These are phyloP conservation scores for Pezicula radicicola DNA, from an alignment of 2,329 filamentous ascomycete species.

Conservation along the genomic window DNA sequence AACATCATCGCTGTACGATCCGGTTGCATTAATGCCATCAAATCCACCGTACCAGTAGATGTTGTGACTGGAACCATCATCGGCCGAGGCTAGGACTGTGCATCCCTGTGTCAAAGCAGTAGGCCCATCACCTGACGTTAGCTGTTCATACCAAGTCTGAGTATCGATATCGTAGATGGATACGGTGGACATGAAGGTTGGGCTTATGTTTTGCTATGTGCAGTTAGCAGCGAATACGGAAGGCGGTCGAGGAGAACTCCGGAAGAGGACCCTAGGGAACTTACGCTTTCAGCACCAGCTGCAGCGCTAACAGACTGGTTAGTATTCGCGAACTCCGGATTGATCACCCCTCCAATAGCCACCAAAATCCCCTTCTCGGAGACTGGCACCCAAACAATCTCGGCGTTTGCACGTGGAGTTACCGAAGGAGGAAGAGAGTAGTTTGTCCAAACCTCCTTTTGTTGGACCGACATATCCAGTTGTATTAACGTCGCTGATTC, in stretches of 20 bases:
- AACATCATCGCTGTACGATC: constrained; percentile 63
- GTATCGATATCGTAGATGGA: constrained; percentile 71
- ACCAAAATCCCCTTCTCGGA: constrained; percentile 74
- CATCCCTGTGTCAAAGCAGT: constrained; percentile 67
- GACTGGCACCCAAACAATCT: constrained; percentile 72
- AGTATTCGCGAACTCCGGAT: constrained; percentile 44
- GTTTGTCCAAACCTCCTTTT: constrained; percentile 52
- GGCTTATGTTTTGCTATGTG: constrained; percentile 56
- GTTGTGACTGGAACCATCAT: constrained; percentile 72
- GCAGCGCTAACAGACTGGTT: constrained; percentile 16
- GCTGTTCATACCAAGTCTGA: constrained; percentile 70
- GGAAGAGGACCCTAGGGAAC: background rate
- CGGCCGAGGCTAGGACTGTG: constrained; percentile 61
- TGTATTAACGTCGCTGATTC: constrained; percentile 54
- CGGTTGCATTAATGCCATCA: constrained; percentile 39
- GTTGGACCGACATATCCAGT: constrained; percentile 52
- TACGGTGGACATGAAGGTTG: constrained; percentile 64
- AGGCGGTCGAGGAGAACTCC: background rate
- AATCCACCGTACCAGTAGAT: constrained; percentile 76
- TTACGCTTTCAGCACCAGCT: constrained; percentile 35
- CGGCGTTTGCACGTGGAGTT: constrained; percentile 54
- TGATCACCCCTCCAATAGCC: constrained; percentile 68
- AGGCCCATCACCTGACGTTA: constrained; percentile 59
- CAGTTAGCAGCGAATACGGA: background rate
- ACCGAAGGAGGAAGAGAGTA: constrained; percentile 43